Evolutionary conservation across 805 yeast species (phyloP), one percentile per base, ranked within the genome.

Genomic region (Saturnispora galanensis): DNA sequence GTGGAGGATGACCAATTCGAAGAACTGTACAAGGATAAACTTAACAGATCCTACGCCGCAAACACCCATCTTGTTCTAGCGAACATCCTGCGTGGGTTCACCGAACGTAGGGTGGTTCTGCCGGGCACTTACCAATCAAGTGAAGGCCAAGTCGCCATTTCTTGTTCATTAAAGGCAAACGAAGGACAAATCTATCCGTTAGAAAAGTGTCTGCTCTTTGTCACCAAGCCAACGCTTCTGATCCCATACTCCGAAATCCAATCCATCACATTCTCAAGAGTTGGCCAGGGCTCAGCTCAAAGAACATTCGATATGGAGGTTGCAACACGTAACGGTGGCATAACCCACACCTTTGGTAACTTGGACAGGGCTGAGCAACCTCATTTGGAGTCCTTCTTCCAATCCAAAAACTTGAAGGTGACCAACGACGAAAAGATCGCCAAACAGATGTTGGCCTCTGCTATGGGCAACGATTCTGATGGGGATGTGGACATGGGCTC

Each of bases 111-210:
- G 57, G 77, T 90, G 46, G 79, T 86, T 26, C 79, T 80, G 35
- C 96, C 97, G 0, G 95, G 96, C 11, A 70, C 83, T 3, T 93
- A 77, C 70, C 72, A 73, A 49, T 81, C 95, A 5, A 76, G 80
- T 34, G 81, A 79, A 57, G 79, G 77, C 38, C 87, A 83, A 56
- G 84, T 95, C 11, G 96, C 95, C 4, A 83, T 93, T 28, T 74
- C 87, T 16, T 90, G 97, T 66, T 86, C 97, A 6, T 75, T 86
- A 54, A 93, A 90, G 64, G 97, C 97, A 0, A 83, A 85, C 41
- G 97, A 93, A 68, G 97, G 98, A 28, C 84, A 88, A 55, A 66
- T 93, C 48, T 93, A 85, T 63, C 87, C 95, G n/a, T 73, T 93
- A 47, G 98, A 93, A 52, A 84, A 86, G 64, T 84, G 95, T 45